Percentiles rank a stretch among this genome's conserved stretches.
These are phyloP conservation scores for Oryza glumipatula DNA, from an alignment of 176 grass and related monocot genomes.

Conservation along the genomic window DNA sequence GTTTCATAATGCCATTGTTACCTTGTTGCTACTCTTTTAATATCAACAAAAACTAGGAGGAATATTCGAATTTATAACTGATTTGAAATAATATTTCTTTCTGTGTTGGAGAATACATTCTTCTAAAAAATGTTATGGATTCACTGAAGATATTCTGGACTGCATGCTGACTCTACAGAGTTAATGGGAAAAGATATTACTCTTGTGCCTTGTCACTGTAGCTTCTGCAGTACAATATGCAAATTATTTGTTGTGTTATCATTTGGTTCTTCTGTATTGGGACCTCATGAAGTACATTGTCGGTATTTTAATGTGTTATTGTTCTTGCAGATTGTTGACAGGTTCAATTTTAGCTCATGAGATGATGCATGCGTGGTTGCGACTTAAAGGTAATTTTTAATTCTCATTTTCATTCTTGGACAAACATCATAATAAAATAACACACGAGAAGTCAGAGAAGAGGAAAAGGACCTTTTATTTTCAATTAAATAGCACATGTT, in stretches of 20 bases:
- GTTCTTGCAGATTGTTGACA: constrained; percentile 76
- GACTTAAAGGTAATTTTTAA: constrained; percentile 71
- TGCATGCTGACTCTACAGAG: background rate
- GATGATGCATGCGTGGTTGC: constrained; percentile 99
- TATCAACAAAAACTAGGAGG: background rate
- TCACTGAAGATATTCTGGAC: background rate
- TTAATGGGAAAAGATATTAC: background rate
- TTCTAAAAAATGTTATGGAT: background rate
- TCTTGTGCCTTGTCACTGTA: background rate
- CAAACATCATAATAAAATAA: constrained; percentile 6
- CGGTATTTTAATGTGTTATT: constrained; percentile 16
- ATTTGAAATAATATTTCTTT: constrained; percentile 25
- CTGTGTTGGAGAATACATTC: background rate
- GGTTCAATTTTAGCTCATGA: constrained; percentile 97
- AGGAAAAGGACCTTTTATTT: constrained; percentile 8
- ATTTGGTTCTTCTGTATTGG: background rate
- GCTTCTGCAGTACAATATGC: constrained; percentile 1
- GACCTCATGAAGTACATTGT: background rate
- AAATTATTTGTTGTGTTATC: background rate
- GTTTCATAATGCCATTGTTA: constrained; percentile 31
- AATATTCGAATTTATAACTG: background rate
- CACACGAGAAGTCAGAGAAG: background rate
- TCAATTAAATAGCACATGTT: background rate
- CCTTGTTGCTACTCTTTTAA: background rate
- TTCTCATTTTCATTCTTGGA: constrained; percentile 17